A percentile compares a stretch with the other conserved stretches of the same genome.
Conservation (phyloP, 805 yeast species). For the Nakazawaea wyomingensis region DNA sequence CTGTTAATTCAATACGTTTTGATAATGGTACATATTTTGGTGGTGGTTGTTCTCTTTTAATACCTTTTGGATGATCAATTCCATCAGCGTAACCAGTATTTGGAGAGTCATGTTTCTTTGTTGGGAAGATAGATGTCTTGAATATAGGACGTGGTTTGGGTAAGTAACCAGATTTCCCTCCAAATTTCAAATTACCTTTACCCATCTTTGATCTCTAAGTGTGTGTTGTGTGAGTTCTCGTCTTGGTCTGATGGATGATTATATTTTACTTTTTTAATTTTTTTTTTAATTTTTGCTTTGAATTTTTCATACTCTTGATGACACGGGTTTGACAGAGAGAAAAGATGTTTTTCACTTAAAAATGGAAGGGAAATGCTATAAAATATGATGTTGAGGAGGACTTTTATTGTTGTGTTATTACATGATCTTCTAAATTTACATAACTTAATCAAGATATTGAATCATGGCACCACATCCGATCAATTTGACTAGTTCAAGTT, state of each 20-base stretch:
- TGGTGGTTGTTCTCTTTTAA: constrained; percentile 49
- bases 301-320: neutral
- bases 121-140: constrained; percentile 57
- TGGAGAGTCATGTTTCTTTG: constrained; percentile 41
- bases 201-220: constrained; percentile 30
- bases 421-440: too few relatives aligned
- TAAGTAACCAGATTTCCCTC: constrained; percentile 74
- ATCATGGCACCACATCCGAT: too few relatives aligned
- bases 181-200: constrained; percentile 44
- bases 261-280: too few relatives aligned
- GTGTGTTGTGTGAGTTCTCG: too few relatives aligned
- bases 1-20: constrained; percentile 51
- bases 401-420: too few relatives aligned
- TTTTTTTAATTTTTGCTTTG: too few relatives aligned
- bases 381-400: too few relatives aligned
- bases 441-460: too few relatives aligned
- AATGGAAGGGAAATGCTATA: too few relatives aligned
- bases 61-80: constrained; percentile 60
- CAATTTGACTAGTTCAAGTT: too few relatives aligned
- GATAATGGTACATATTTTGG: constrained; percentile 55
- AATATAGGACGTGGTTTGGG: constrained; percentile 76
- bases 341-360: too few relatives aligned
- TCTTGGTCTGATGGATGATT: too few relatives aligned
- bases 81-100: constrained; percentile 70
- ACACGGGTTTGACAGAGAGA: neutral